Evolutionary conservation across 2,329 filamentous ascomycete species (phyloP).

Genomic region (Cryphonectria radicalis): DNA sequence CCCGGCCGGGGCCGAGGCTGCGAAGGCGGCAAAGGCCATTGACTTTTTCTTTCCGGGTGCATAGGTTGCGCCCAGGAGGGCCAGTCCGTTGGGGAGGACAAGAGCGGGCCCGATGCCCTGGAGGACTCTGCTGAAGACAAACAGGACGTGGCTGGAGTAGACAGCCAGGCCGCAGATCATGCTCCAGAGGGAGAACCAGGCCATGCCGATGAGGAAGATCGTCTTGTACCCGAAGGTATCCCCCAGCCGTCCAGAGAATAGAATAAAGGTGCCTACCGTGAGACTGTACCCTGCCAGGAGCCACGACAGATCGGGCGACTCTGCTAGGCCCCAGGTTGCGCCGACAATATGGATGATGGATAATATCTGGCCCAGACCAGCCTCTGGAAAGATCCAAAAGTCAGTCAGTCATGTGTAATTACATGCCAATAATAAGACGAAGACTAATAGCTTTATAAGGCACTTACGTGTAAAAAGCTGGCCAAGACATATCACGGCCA

Average conservation of each 20-base stretch:
- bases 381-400: conserved; percentile 10
- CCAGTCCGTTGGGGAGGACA: conserved; percentile 58
- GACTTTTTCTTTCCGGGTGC: conserved; percentile 39
- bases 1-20: conserved; percentile 37
- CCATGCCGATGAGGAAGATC: conserved; percentile 46
- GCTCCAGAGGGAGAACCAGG: conserved; percentile 47
- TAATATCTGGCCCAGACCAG: conserved; percentile 23
- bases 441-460: too few species aligned
- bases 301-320: conserved; percentile 47
- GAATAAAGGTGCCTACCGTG: conserved; percentile 50
- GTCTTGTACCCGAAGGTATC: conserved; percentile 52
- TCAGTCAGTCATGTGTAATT: background rate
- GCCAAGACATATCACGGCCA: conserved; percentile 22
- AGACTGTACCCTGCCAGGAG: conserved; percentile 51
- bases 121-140: conserved; percentile 52
- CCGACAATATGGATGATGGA: conserved; percentile 49
- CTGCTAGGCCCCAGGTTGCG: conserved; percentile 43
- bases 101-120: conserved; percentile 60
- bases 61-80: conserved; percentile 58
- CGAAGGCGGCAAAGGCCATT: conserved; percentile 41
- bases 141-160: conserved; percentile 39
- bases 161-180: conserved; percentile 44
- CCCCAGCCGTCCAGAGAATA: conserved; percentile 50
- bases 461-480: conserved; percentile 28
- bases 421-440: background rate